Evolutionary conservation across 805 yeast genomes (phyloP), one percentile per base, ranked within the genome.

Genomic region (Yamadazyma takamatsuzukensis): DNA sequence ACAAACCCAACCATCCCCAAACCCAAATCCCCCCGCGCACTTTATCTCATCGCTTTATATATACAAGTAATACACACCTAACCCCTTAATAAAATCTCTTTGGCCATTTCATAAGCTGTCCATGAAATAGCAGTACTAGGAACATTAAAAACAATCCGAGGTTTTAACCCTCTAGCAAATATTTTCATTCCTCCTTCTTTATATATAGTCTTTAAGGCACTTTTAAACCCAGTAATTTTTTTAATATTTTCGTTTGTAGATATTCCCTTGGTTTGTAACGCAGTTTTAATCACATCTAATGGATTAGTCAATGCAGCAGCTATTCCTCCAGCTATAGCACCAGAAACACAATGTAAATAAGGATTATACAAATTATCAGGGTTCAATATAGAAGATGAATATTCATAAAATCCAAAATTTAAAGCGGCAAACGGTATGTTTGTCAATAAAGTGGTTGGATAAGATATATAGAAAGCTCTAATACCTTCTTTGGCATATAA

Each of bases 81-180:
- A n/a, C n/a, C n/a, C n/a, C 47, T 54, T 26, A 73, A 54, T 49
- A 80, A 59, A 44, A 81, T 70, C 45, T 76, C 80, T 61, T 90
- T 90, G 27, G 96, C 97, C 90, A 89, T 85, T 58, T 90, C 98
- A 59, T 90, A 90, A 17, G 95, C 86, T 2, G 97, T 90, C 97
- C 97, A 90, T 44, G 95, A 80, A 41, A 90, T 88, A 14, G 97
- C 97, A 6, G 97, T 90, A 28, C 94, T 80, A 15, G 98, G 98
- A 55, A 90, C 88, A 58, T 88, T 88, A 45, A 93, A 83, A 19
- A 90, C 79, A 35, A 93, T 79, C 59, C 98, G 78, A 28, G 98
- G 97, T 51, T 81, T 78, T 50, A 87, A 68, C 13, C 98, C 98
- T 46, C 95, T 72, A 49, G 73, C 54, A 56, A 93, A 93, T 0